phyloP scores from a whole-genome alignment of 2,329 filamentous ascomycete genomes.

The Dactylellina parvicollis region DNA sequence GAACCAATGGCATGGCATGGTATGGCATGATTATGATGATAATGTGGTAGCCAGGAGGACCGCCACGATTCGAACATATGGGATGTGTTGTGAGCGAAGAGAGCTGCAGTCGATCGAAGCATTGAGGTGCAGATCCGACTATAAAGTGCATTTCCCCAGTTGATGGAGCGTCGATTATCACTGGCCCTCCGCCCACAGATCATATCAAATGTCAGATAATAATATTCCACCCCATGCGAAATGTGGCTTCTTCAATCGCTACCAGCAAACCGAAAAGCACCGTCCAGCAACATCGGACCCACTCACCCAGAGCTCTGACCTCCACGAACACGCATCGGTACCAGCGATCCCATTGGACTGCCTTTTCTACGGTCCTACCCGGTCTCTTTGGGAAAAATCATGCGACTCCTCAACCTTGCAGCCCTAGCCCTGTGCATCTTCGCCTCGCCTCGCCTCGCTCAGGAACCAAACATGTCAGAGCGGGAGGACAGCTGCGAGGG shows the following conservation, averaged over 20 bases:
- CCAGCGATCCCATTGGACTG: background rate
- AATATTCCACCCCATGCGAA: no score
- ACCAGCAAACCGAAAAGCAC: no score
- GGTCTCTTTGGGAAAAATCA: conserved; percentile 6
- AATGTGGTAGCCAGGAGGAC: background rate
- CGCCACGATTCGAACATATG: background rate
- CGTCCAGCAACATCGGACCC: background rate
- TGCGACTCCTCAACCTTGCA: conserved; percentile 29
- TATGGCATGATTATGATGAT: no score
- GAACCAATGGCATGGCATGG: background rate
- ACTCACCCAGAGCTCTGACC: no score
- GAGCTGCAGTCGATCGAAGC: background rate
- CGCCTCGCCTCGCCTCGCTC: conserved; percentile 24
- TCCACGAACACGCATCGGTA: background rate
- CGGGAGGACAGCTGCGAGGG: conserved; percentile 9
- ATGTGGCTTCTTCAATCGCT: no score
- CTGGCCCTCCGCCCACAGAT: background rate
- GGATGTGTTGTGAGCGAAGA: background rate
- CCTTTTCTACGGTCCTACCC: no score
- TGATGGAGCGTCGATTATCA: no score
- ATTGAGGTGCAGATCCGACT: background rate
- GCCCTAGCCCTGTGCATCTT: conserved; percentile 18
- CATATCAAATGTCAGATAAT: no score
- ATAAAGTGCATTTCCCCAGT: no score
- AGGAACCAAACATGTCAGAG: conserved; percentile 19